Conservation (phyloP, 73 alveolate species). For the Strombidium stylifer region DNA sequence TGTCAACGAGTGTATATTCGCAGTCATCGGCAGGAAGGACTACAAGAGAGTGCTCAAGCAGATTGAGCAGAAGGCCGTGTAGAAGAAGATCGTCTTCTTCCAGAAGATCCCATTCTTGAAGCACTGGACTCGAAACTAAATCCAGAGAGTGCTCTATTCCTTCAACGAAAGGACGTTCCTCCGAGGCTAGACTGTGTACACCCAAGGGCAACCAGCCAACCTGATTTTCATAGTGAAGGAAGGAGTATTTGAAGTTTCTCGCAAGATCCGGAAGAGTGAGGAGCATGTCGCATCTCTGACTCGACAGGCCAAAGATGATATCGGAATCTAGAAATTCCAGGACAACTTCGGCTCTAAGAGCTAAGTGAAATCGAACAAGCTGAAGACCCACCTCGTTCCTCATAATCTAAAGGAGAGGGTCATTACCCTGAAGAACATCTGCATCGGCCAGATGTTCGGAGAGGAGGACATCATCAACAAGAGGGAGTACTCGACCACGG, state of each 20-base stretch:
- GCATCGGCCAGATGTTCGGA: conserved; percentile 39
- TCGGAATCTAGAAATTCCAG: neutral
- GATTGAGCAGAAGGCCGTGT: conserved; percentile 20
- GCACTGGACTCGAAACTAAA: conserved; percentile 18
- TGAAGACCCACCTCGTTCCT: neutral
- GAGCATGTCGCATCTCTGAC: conserved; percentile 2
- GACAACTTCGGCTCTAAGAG: neutral
- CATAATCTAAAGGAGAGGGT: conserved; percentile 4
- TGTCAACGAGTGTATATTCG: conserved; percentile 37
- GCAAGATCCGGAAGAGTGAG: neutral
- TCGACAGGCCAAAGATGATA: neutral
- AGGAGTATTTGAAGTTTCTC: conserved; percentile 49
- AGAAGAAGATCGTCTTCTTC: conserved; percentile 27
- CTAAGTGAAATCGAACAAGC: neutral
- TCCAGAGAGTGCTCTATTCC: conserved; percentile 20
- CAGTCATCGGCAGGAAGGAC: conserved; percentile 32
- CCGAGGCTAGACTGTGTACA: conserved; percentile 15
- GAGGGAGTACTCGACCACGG: conserved; percentile 10
- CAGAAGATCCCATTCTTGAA: conserved; percentile 33
- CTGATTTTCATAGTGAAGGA: conserved; percentile 18
- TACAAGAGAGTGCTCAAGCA: conserved; percentile 30
- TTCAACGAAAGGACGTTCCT: conserved; percentile 25
- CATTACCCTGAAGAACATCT: conserved; percentile 5
- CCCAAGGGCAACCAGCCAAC: conserved; percentile 31
- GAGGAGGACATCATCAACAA: conserved; percentile 40